These are phyloP conservation scores for Lecanosticta acicola DNA, from an alignment of 2,329 filamentous ascomycete species.

Conservation along the genomic window DNA sequence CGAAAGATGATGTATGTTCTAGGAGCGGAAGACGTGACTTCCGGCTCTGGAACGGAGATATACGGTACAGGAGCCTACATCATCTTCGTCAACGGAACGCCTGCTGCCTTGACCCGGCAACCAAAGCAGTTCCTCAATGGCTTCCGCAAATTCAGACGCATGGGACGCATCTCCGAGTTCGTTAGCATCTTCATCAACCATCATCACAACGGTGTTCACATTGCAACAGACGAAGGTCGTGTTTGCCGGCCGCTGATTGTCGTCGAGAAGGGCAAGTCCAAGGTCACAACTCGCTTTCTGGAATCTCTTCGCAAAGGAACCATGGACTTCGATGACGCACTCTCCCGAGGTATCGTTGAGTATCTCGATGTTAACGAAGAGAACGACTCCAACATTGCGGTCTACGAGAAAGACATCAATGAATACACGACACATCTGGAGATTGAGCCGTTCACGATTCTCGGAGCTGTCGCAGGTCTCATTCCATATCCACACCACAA, in stretches of 20 bases:
- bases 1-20: conserved; percentile 79
- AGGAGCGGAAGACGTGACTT: conserved; percentile 75
- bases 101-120: conserved; percentile 76
- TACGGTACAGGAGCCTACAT: conserved; percentile 79
- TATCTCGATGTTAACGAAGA: conserved; percentile 98
- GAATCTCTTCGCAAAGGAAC: conserved; percentile 75
- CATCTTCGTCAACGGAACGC: conserved; percentile 93
- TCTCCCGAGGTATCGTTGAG: conserved; percentile 84
- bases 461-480: conserved; percentile 89
- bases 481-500: conserved; percentile 99
- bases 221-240: conserved; percentile 93
- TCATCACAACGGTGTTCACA: conserved; percentile 34
- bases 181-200: conserved; percentile 49
- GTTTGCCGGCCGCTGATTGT: conserved; percentile 96
- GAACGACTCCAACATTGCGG: conserved; percentile 87
- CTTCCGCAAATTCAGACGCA: conserved; percentile 81
- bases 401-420: conserved; percentile 80
- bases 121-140: conserved; percentile 80
- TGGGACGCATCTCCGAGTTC: conserved; percentile 90
- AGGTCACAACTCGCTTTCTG: conserved; percentile 71
- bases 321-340: conserved; percentile 88
- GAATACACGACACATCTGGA: conserved; percentile 86
- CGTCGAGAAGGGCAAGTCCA: conserved; percentile 80
- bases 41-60: conserved; percentile 77
- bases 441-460: conserved; percentile 94